Conservation (phyloP, 306 rosid species). For the Glycine soja region DNA sequence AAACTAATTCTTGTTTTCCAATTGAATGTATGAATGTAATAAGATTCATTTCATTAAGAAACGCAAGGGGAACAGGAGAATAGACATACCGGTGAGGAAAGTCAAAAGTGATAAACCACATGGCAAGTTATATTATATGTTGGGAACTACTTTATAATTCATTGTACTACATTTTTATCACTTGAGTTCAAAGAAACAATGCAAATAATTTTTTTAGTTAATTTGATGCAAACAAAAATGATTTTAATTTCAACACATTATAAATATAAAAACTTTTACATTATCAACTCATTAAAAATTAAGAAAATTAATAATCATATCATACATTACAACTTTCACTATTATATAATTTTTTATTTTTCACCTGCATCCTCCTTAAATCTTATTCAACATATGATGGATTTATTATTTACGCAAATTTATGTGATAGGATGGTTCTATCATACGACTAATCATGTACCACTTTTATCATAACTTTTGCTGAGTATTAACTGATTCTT, state of each 20-base stretch:
- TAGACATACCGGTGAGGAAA: background rate
- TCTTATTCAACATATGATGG: too few relatives aligned
- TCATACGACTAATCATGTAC: slow-evolving; percentile 16
- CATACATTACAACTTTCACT: background rate
- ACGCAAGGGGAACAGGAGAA: background rate
- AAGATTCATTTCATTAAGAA: background rate
- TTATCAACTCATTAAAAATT: background rate
- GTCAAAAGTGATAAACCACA: slow-evolving; percentile 8
- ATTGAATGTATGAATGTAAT: background rate
- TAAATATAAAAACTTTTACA: background rate
- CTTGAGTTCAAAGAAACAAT: background rate
- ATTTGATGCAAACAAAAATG: background rate
- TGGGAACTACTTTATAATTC: background rate
- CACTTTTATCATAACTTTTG: slow-evolving; percentile 3
- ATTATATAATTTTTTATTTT: background rate
- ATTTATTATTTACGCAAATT: background rate
- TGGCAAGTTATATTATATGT: slow-evolving; percentile 3
- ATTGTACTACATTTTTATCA: background rate
- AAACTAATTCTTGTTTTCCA: background rate
- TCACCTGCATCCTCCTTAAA: too few relatives aligned
- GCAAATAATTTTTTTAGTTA: background rate
- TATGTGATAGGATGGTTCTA: background rate
- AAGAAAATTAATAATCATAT: background rate
- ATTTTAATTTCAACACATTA: background rate
- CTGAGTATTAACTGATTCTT: background rate